These are phyloP conservation scores for Tylopilus cervinicoccineus DNA, from an alignment of 768 basidiomycete genomes.

Conservation along the genomic window DNA sequence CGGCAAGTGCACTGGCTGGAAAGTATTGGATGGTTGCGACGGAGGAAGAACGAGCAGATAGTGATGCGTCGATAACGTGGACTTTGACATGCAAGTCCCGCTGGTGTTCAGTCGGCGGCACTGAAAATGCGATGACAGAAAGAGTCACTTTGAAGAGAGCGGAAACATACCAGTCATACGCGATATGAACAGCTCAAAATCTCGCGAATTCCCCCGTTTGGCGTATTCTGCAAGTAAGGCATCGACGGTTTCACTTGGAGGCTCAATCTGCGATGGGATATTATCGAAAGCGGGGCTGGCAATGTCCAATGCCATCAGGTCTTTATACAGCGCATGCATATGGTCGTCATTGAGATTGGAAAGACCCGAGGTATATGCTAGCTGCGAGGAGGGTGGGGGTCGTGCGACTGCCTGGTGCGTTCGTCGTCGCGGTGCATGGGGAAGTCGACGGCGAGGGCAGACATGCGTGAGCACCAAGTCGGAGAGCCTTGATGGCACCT, in stretches of 20 bases:
- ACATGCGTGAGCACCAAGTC: constrained; percentile 1
- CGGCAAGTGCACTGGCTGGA: constrained; percentile 57
- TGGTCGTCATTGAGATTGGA: constrained; percentile 21
- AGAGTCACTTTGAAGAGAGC: neutral
- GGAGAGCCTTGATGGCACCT: constrained; percentile 3
- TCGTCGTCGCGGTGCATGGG: constrained; percentile 12
- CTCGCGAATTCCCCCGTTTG: constrained; percentile 38
- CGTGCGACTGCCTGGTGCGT: constrained; percentile 19
- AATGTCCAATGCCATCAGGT: constrained; percentile 32
- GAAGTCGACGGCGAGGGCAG: constrained; percentile 4
- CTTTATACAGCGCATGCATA: constrained; percentile 35
- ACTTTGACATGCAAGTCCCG: constrained; percentile 72
- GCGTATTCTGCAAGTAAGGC: constrained; percentile 49
- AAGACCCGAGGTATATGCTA: constrained; percentile 11
- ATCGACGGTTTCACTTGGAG: constrained; percentile 39
- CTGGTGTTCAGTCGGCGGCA: constrained; percentile 47
- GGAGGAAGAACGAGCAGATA: constrained; percentile 19
- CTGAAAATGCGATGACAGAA: constrained; percentile 19
- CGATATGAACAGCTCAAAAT: constrained; percentile 43
- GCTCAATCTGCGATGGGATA: neutral
- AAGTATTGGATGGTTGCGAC: constrained; percentile 34
- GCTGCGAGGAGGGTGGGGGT: neutral
- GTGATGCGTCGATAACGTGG: constrained; percentile 37
- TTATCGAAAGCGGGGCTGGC: neutral
- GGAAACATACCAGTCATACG: constrained; percentile 40